Base-by-base conservation (phyloP, 1,139 yeast genomes). In the Wickerhamomyces sp. region DNA sequence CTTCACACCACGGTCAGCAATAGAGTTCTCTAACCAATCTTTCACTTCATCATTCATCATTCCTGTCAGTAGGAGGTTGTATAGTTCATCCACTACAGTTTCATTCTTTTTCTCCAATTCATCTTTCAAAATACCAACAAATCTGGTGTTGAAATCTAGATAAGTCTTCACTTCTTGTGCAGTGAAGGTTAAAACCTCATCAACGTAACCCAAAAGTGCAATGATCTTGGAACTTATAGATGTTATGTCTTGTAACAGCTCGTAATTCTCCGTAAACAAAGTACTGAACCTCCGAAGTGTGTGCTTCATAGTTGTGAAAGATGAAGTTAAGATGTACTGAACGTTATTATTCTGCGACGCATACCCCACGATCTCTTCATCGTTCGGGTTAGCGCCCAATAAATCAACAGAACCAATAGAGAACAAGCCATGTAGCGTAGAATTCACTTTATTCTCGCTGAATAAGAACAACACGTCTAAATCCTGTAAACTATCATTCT, bases 1-100 rank as follows among this genome's bases (percentile, higher is more conserved):
- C 44, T 75, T 78, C 28, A 75, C 57, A 11, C 87, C 88, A 41
- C 85, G 62, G 42, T 84, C 91, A 2, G 86, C 88, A 26, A 84
- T 62, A 18, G 65, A 57, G 26, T 68, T 68, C 15, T 65, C 62
- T 9, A 73, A 42, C 81, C 81, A 75, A 16, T 63, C 63, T 32
- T 59, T 60, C 4, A 75, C 56, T 4, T 62, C 60, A n/a, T 58
- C 63, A 2, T 75, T 70, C 41, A 80, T 66, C 31, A 75, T 59
- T 2, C 83, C 81, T 0, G 88, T 78, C 4, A 80, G 49, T 2
- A 81, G 55, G 11, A 77, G 52, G 34, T 75, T 79, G 40, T 66
- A 70, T 8, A 81, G 54, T 33, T 61, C 51, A 24, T 47, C 65
- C 31, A 57, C 56, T 1, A 55, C 50, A 1, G 57, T 53, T 16